Conservation (phyloP, 1,284 basidiomycete species). For the Golubevia pallescens region DNA sequence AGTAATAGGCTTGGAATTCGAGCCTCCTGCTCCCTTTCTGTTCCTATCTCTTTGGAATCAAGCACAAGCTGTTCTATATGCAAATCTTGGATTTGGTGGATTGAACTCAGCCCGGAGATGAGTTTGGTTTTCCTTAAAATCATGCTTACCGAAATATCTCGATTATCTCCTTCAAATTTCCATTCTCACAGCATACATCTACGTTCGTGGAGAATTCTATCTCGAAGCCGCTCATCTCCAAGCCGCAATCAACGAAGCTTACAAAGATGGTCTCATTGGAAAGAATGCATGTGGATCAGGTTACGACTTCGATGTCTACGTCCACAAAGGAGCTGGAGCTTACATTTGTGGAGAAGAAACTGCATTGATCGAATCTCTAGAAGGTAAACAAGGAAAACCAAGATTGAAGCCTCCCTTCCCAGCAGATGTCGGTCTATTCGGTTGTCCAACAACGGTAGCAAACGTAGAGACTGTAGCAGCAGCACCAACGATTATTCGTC, state of each 20-base stretch:
- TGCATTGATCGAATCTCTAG: constrained; percentile 92
- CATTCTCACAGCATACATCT: constrained; percentile 89
- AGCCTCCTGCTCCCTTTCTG: too few relatives aligned
- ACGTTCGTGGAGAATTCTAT: constrained; percentile 97
- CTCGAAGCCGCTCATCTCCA: constrained; percentile 92
- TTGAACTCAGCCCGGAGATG: too few relatives aligned
- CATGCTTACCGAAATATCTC: too few relatives aligned
- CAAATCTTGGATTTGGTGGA: too few relatives aligned
- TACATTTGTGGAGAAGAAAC: constrained; percentile 99
- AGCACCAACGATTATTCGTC: constrained; percentile 91
- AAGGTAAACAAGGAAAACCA: constrained; percentile 97
- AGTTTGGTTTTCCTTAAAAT: too few relatives aligned
- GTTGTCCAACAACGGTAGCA: constrained; percentile 94
- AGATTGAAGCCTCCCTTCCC: constrained; percentile 99
- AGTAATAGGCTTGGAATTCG: too few relatives aligned
- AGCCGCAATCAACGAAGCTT: constrained; percentile 93
- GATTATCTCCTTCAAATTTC: not conserved
- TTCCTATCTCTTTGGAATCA: too few relatives aligned
- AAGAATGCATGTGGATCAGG: constrained; percentile 91
- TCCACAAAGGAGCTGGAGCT: constrained; percentile 95
- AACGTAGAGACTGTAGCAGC: constrained; percentile 99
- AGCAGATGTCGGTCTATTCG: constrained; percentile 94
- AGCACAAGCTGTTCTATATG: too few relatives aligned
- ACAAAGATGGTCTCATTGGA: constrained; percentile 88
- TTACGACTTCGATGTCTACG: constrained; percentile 93